These are phyloP conservation scores for Diaporthe vexans DNA, from an alignment of 2,329 filamentous ascomycete genomes.

Conservation along the genomic window DNA sequence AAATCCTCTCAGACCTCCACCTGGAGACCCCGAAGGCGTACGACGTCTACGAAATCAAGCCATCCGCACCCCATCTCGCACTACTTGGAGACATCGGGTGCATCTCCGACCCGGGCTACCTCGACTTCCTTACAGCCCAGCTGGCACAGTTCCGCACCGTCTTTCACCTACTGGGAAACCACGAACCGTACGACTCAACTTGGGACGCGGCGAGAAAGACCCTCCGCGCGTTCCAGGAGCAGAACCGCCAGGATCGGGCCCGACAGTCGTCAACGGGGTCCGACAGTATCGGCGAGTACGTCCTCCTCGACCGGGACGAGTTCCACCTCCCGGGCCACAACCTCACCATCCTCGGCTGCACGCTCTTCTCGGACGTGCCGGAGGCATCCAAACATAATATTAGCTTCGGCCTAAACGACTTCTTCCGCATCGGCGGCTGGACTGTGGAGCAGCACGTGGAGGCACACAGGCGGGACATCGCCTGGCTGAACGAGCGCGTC, in stretches of 20 bases:
- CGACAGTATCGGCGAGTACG: conserved; percentile 53
- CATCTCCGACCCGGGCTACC: conserved; percentile 37
- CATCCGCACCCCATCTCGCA: conserved; percentile 64
- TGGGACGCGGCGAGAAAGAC: conserved; percentile 51
- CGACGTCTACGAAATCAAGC: conserved; percentile 62
- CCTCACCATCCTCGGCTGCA: conserved; percentile 53
- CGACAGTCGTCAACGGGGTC: conserved; percentile 37
- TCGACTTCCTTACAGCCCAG: conserved; percentile 62
- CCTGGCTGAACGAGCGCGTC: conserved; percentile 48
- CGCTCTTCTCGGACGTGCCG: conserved; percentile 17
- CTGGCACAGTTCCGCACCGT: conserved; percentile 63
- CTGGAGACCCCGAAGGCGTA: conserved; percentile 65
- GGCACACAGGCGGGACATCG: conserved; percentile 45
- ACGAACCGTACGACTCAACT: conserved; percentile 64
- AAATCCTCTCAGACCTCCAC: conserved; percentile 72
- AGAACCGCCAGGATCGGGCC: conserved; percentile 38
- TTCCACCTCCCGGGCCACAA: conserved; percentile 46
- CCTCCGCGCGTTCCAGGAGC: conserved; percentile 52
- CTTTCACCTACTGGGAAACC: conserved; percentile 68
- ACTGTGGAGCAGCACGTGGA: conserved; percentile 44
- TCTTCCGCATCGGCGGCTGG: conserved; percentile 54
- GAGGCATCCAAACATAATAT: neutral
- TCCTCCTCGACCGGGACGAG: conserved; percentile 53
- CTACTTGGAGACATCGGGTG: conserved; percentile 71
- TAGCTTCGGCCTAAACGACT: conserved; percentile 54